Percentiles rank a stretch among this genome's conserved stretches.
These are phyloP conservation scores for Dothistroma pini DNA, from an alignment of 2,329 filamentous ascomycete genomes.

Conservation along the genomic window DNA sequence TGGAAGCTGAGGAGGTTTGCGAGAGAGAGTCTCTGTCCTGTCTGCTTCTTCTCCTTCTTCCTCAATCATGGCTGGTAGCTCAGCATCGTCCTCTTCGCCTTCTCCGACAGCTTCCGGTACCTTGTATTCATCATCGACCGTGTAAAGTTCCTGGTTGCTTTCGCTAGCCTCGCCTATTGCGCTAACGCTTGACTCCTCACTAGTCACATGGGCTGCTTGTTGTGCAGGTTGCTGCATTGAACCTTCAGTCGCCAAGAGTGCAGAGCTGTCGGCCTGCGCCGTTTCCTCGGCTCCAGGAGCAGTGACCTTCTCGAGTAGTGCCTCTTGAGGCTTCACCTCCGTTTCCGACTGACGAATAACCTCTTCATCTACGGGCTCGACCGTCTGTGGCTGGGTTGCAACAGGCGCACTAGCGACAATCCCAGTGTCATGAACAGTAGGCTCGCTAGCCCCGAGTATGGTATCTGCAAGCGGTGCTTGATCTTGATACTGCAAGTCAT, in stretches of 20 bases:
- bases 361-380: conserved; percentile 20
- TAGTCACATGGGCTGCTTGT: background rate
- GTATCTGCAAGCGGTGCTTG: conserved; percentile 6
- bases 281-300: background rate
- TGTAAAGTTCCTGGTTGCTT: background rate
- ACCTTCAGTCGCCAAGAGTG: background rate
- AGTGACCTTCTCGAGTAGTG: background rate
- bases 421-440: conserved; percentile 6
- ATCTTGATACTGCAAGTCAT: conserved; percentile 17
- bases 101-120: background rate
- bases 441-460: background rate
- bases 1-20: conserved; percentile 11
- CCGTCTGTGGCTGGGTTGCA: conserved; percentile 6
- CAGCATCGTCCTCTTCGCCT: background rate
- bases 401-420: conserved; percentile 6
- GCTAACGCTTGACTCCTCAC: background rate
- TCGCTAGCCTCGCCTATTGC: background rate
- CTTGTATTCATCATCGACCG: background rate
- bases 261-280: background rate
- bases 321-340: background rate
- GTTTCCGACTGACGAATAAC: conserved; percentile 17
- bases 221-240: conserved; percentile 1
- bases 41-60: conserved; percentile 4
- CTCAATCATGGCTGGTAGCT: background rate
- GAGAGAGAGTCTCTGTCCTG: background rate